phyloP scores from a whole-genome alignment of 345 rosid species.

The Salix koriyanagi region DNA sequence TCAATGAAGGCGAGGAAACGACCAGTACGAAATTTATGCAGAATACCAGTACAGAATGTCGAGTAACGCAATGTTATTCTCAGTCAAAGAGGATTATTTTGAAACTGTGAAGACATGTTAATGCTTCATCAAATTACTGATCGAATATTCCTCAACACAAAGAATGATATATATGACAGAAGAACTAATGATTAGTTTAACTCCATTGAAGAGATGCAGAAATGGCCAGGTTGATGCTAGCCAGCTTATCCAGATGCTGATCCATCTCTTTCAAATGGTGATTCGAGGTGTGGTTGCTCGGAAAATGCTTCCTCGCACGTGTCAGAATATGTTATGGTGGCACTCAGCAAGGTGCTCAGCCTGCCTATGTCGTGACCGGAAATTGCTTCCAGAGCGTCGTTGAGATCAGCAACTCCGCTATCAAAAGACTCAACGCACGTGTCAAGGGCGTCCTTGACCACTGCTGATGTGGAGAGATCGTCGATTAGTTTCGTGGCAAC shows the following conservation, averaged over 20 bases:
- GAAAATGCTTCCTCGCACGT: constrained; percentile 9
- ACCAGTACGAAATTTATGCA: not conserved
- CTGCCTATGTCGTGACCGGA: not conserved
- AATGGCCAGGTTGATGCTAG: constrained; percentile 19
- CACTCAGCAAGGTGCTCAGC: constrained; percentile 10
- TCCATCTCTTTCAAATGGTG: constrained; percentile 9
- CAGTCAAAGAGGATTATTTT: not conserved
- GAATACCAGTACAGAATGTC: not conserved
- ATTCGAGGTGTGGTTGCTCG: not conserved
- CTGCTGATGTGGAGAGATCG: not conserved
- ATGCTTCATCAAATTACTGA: not conserved
- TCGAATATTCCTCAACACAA: not conserved
- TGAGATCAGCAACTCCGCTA: not conserved
- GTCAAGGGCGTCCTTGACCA: not conserved
- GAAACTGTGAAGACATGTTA: not conserved
- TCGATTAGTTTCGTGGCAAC: not conserved
- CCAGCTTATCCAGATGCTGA: not conserved
- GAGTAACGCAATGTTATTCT: not conserved
- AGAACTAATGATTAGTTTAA: not conserved
- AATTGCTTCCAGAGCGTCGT: constrained; percentile 2
- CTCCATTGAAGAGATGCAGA: not conserved
- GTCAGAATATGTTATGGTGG: not conserved
- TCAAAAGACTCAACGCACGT: constrained; percentile 12
- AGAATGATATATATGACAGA: not conserved
- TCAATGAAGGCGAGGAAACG: too few species aligned